phyloP scores from a whole-genome alignment of 2,329 filamentous ascomycete species.

The Xenosphaeropsis pyriputrescens region DNA sequence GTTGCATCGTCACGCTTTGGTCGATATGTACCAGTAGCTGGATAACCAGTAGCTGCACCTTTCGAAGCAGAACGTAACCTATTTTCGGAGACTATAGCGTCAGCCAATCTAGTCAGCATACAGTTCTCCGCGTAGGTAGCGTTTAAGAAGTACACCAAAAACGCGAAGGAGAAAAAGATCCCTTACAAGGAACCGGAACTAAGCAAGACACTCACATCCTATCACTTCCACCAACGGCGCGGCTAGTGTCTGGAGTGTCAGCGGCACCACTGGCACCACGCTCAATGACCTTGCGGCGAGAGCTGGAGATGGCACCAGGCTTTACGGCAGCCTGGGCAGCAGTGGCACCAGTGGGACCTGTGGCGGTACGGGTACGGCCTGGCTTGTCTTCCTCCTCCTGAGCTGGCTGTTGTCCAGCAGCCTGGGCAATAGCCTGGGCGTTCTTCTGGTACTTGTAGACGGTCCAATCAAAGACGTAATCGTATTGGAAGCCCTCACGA shows the following conservation, averaged over 20 bases:
- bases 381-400: conserved; percentile 67
- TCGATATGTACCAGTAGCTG: conserved; percentile 29
- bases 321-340: conserved; percentile 43
- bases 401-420: conserved; percentile 48
- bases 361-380: conserved; percentile 50
- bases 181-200: conserved; percentile 60
- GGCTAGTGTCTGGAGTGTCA: conserved; percentile 59
- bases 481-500: conserved; percentile 97
- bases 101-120: conserved; percentile 64
- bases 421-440: conserved; percentile 82
- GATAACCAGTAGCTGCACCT: conserved; percentile 36
- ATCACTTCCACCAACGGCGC: conserved; percentile 67
- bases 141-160: conserved; percentile 63
- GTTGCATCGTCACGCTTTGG: conserved; percentile 32
- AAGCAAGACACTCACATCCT: conserved; percentile 79
- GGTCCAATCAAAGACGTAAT: conserved; percentile 99
- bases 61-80: conserved; percentile 76
- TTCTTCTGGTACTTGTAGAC: conserved; percentile 99
- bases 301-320: conserved; percentile 59
- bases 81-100: conserved; percentile 71
- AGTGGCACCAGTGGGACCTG: conserved; percentile 47
- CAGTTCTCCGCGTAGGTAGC: conserved; percentile 59
- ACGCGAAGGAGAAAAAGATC: conserved; percentile 73
- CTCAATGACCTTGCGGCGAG: conserved; percentile 74
- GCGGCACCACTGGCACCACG: conserved; percentile 38